Evolutionary conservation across 352 stramenopile genomes (phyloP), one percentile per base, ranked within the genome.

Genomic region (Plasmopara halstedii): DNA sequence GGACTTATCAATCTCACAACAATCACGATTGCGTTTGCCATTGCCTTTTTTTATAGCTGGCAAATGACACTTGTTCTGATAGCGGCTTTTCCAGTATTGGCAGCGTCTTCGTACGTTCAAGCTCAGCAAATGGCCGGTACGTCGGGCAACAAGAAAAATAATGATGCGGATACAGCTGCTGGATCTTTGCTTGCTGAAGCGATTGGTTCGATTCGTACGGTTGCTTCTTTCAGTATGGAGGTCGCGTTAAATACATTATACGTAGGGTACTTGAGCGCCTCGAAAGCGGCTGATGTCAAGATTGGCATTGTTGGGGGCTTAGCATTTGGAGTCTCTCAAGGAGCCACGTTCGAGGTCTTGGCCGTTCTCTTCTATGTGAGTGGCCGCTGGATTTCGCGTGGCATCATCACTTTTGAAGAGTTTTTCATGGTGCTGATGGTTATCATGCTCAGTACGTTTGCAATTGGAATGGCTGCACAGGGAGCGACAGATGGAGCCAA

Each of bases 351-450:
- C 21, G 49, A 72, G 26, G 55, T 67, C 1, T 62, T 87, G 25
- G 77, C 66, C 0, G 66, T 94, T 19, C 61, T 88, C 20, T 95
- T 94, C 47, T 93, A 65, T 61, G 61, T 81, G 27, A 83, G 70
- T 17, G 70, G 64, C 17, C 66, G 50, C 15, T 70, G 79, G 52
- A 77, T 90, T 13, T 62, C 47, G 11, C 41, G 79, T 15, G 59
- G 53, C 10, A 69, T 66, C 26, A 65, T 86, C 33, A 69, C 59
- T n/a, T 92, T 92, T 42, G 53, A 85, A 37, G 54, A 83, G 25
- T 70, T 92, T 41, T 74, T 90, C 42, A 79, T 77, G 53, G 73
- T 80, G 22, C 51, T 93, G 8, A 82, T 88, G 52, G 58, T 76
- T 6, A 74, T 90, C 22, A 67, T 88, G 52, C 63, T 87, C 20